phyloP scores from a whole-genome alignment of 179 eudicot genomes.

The Pouteria campechiana region DNA sequence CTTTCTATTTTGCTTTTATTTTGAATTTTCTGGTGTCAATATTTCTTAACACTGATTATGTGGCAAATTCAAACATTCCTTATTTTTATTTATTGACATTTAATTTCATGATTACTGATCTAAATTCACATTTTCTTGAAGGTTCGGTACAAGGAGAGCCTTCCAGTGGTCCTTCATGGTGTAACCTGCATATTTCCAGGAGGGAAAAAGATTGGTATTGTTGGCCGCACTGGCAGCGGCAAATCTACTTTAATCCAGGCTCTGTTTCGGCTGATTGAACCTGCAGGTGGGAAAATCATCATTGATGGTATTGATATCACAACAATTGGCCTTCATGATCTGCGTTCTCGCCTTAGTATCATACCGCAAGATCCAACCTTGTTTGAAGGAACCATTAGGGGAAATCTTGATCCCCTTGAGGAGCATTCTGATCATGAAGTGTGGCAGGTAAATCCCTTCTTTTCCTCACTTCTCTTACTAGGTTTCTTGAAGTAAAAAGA shows the following conservation, averaged over 20 bases:
- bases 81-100: too few species aligned
- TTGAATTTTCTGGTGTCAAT: too few species aligned
- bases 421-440: slow-evolving; percentile 76
- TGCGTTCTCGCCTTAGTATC: slow-evolving; percentile 82
- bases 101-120: too few species aligned
- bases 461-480: too few species aligned
- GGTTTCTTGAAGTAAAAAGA: too few species aligned
- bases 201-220: slow-evolving; percentile 88
- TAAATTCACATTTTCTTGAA: too few species aligned
- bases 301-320: slow-evolving; percentile 80
- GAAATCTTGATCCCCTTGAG: slow-evolving; percentile 87
- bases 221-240: slow-evolving; percentile 98
- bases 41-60: too few species aligned
- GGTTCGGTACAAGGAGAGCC: slow-evolving; percentile 92
- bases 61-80: too few species aligned
- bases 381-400: slow-evolving; percentile 92
- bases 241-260: slow-evolving; percentile 95
- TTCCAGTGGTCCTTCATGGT: slow-evolving; percentile 86
- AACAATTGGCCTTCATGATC: slow-evolving; percentile 93
- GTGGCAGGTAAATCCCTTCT: slow-evolving; percentile 56
- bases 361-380: slow-evolving; percentile 96
- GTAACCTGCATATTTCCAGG: slow-evolving; percentile 82
- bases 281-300: slow-evolving; percentile 69
- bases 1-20: too few species aligned
- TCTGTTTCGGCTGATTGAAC: slow-evolving; percentile 79